phyloP scores from a whole-genome alignment of 441 rosid species.

The Pelargonium myrrhifolium region DNA sequence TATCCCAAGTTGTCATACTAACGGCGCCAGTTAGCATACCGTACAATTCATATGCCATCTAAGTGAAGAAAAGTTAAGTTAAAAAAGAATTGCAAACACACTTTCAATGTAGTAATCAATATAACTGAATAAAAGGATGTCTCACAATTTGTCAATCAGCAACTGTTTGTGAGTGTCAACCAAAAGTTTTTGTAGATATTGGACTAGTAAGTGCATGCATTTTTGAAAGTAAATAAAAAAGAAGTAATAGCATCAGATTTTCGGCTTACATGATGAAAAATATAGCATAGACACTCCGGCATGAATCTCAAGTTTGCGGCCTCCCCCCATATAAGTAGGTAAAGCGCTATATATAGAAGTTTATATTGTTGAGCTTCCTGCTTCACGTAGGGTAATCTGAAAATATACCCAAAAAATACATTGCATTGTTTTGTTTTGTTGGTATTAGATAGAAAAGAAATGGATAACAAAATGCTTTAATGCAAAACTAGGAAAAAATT shows the following conservation, averaged over 20 bases:
- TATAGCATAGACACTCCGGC: constrained; percentile 92
- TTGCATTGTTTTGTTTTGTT: background rate
- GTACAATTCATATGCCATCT: constrained; percentile 95
- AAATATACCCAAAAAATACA: constrained; percentile 17
- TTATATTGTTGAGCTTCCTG: constrained; percentile 83
- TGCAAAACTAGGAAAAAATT: constrained; percentile 10
- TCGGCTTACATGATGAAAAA: constrained; percentile 85
- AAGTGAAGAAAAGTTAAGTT: constrained; percentile 8
- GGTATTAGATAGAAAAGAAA: constrained; percentile 11
- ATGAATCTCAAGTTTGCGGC: constrained; percentile 92
- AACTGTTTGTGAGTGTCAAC: too few species aligned
- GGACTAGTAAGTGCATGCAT: too few species aligned
- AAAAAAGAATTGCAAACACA: constrained; percentile 7
- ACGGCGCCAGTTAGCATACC: constrained; percentile 53
- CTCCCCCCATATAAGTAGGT: constrained; percentile 98
- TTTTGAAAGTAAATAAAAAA: constrained; percentile 14
- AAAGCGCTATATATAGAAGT: constrained; percentile 76
- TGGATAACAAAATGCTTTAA: background rate
- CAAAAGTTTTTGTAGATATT: too few species aligned
- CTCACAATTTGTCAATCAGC: too few species aligned
- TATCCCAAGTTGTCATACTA: constrained; percentile 54
- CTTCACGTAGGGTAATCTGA: constrained; percentile 75
- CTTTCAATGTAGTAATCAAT: too few species aligned
- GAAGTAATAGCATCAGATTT: constrained; percentile 9
- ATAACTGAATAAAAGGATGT: too few species aligned